These are phyloP conservation scores for Podaxis mareebaensis DNA, from an alignment of 768 basidiomycete species.

Conservation along the genomic window DNA sequence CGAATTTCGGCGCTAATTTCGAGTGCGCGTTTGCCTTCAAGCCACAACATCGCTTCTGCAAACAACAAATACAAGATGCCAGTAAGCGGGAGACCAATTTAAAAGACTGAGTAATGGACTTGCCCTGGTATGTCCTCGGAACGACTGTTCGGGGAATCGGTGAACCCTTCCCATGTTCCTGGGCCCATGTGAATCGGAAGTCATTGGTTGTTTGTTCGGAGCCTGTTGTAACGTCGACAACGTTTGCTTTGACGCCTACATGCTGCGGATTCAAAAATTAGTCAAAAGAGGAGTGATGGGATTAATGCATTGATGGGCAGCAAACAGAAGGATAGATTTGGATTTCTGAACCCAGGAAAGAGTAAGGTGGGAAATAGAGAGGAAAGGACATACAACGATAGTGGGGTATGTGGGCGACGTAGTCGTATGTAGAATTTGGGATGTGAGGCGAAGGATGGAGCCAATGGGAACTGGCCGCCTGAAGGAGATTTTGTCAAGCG, in stretches of 20 bases:
- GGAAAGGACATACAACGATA: slow-evolving; percentile 51
- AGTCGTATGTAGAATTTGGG: slow-evolving; percentile 65
- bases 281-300: background rate
- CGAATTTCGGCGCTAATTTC: slow-evolving; percentile 68
- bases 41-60: slow-evolving; percentile 81
- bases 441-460: slow-evolving; percentile 73
- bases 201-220: slow-evolving; percentile 69
- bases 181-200: slow-evolving; percentile 74
- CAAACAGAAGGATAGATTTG: background rate
- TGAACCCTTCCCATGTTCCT: slow-evolving; percentile 35
- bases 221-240: slow-evolving; percentile 68
- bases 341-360: background rate
- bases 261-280: slow-evolving; percentile 44
- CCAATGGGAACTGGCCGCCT: slow-evolving; percentile 82
- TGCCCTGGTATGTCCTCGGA: slow-evolving; percentile 72
- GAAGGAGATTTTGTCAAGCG: slow-evolving; percentile 81
- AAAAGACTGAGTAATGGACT: slow-evolving; percentile 14
- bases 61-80: slow-evolving; percentile 20
- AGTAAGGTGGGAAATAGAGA: background rate
- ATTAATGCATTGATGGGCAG: background rate
- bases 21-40: slow-evolving; percentile 75
- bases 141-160: slow-evolving; percentile 49
- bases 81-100: background rate
- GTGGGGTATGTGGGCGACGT: slow-evolving; percentile 50
- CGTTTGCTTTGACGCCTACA: slow-evolving; percentile 69